Evolutionary conservation across 371 early-diverging fungal genomes (phyloP).

Genomic region (Apophysomyces sp.): DNA sequence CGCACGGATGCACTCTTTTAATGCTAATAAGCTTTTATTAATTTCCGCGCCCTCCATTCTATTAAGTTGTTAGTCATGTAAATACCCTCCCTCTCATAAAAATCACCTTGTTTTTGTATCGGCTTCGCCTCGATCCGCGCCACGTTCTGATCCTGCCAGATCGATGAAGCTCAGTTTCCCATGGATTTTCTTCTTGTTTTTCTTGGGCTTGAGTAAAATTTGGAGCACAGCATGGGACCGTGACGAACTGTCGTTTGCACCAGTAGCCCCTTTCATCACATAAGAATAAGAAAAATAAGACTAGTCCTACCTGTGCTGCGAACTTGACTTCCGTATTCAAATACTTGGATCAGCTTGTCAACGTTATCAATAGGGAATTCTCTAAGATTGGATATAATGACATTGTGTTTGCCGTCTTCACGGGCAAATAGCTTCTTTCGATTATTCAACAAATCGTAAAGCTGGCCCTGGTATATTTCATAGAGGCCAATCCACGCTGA

Average conservation of each 20-base stretch:
- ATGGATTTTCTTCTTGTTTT: slow-evolving; percentile 56
- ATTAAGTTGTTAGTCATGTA: slow-evolving; percentile 6
- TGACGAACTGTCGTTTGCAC: slow-evolving; percentile 95
- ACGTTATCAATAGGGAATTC: slow-evolving; percentile 82
- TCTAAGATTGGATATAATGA: slow-evolving; percentile 82
- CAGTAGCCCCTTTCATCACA: slow-evolving; percentile 70
- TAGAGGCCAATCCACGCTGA: slow-evolving; percentile 86
- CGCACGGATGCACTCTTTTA: slow-evolving; percentile 98
- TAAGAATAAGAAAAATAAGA: not conserved
- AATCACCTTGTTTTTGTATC: slow-evolving; percentile 78
- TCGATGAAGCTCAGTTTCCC: slow-evolving; percentile 94
- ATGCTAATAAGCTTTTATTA: slow-evolving; percentile 95
- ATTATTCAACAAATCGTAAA: slow-evolving; percentile 89
- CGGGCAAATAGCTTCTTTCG: slow-evolving; percentile 89
- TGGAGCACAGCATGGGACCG: slow-evolving; percentile 97
- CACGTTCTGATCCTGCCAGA: slow-evolving; percentile 97
- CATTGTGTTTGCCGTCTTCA: slow-evolving; percentile 92
- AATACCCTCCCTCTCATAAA: not conserved
- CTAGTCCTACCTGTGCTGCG: slow-evolving; percentile 79
- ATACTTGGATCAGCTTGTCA: slow-evolving; percentile 84
- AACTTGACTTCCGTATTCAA: slow-evolving; percentile 85
- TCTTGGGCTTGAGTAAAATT: slow-evolving; percentile 75
- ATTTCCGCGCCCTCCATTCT: slow-evolving; percentile 98
- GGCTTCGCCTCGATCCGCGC: slow-evolving; percentile 93
- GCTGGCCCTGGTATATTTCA: slow-evolving; percentile 94